Conservation (phyloP, 352 stramenopile genomes). For the Phytophthora sojae region DNA sequence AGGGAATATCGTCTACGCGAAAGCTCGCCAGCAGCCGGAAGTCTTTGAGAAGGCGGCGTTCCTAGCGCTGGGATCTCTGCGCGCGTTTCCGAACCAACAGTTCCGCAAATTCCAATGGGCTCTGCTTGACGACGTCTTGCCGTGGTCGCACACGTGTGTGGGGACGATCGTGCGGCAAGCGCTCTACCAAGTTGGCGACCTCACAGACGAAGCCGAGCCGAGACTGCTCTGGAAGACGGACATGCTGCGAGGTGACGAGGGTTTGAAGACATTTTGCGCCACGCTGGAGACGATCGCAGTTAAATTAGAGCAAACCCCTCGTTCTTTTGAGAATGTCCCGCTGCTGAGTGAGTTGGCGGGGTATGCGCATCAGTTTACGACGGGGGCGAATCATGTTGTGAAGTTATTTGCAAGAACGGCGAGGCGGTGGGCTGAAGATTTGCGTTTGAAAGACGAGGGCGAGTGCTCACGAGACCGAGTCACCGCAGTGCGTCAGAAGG, state of each 20-base stretch:
- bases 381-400: neutral
- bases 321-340: neutral
- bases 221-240: neutral
- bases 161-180: slow-evolving; percentile 49
- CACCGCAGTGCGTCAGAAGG: slow-evolving; percentile 38
- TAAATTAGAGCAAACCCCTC: neutral
- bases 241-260: slow-evolving; percentile 38
- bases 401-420: neutral
- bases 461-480: slow-evolving; percentile 3
- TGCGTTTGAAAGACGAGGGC: neutral
- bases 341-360: neutral
- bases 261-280: neutral
- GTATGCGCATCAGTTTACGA: neutral
- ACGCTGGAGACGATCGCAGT: neutral
- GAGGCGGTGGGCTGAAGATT: neutral
- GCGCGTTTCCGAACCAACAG: slow-evolving; percentile 61
- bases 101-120: slow-evolving; percentile 52
- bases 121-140: slow-evolving; percentile 49
- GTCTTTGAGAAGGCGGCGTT: slow-evolving; percentile 39
- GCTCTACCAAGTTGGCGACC: slow-evolving; percentile 14
- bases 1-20: slow-evolving; percentile 59
- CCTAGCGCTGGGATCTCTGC: slow-evolving; percentile 46
- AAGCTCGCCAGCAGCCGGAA: slow-evolving; percentile 26
- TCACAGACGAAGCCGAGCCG: neutral
- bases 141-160: slow-evolving; percentile 51